Evolutionary conservation across 2,329 filamentous ascomycete species (phyloP).

Genomic region (Clarireedia hainanense): DNA sequence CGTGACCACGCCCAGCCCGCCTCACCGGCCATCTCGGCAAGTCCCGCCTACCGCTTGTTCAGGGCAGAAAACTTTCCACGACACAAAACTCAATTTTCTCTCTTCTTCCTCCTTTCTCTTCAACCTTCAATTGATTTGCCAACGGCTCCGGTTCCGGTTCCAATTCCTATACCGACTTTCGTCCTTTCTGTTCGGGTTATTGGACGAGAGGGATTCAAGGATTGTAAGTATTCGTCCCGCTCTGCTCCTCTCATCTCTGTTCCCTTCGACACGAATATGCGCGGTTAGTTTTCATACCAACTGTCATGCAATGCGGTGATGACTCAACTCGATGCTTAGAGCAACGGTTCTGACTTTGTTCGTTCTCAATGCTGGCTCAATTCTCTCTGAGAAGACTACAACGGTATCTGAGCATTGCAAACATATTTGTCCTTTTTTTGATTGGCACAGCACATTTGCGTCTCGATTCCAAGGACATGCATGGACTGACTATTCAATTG

Average conservation of each 20-base stretch:
- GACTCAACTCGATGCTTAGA: constrained; percentile 54
- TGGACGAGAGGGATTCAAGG: no score
- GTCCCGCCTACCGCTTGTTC: background rate
- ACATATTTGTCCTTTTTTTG: constrained; percentile 11
- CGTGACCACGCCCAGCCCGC: no score
- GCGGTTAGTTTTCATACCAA: background rate
- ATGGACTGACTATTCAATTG: constrained; percentile 12
- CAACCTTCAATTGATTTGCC: background rate
- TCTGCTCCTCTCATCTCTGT: background rate
- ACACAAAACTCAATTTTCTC: background rate
- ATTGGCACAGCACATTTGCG: background rate
- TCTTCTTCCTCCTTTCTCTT: background rate
- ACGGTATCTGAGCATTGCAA: constrained; percentile 80
- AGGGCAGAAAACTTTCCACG: background rate
- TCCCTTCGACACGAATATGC: background rate
- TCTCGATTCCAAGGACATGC: background rate
- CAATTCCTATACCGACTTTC: background rate
- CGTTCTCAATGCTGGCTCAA: constrained; percentile 55
- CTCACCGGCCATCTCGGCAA: no score
- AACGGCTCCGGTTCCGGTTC: background rate
- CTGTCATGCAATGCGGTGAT: constrained; percentile 42
- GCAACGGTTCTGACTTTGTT: constrained; percentile 36
- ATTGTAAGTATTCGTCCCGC: no score
- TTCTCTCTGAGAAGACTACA: constrained; percentile 72
- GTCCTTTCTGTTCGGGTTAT: background rate